Conservation (phyloP, 768 basidiomycete genomes). For the Mycena sanguinolenta region DNA sequence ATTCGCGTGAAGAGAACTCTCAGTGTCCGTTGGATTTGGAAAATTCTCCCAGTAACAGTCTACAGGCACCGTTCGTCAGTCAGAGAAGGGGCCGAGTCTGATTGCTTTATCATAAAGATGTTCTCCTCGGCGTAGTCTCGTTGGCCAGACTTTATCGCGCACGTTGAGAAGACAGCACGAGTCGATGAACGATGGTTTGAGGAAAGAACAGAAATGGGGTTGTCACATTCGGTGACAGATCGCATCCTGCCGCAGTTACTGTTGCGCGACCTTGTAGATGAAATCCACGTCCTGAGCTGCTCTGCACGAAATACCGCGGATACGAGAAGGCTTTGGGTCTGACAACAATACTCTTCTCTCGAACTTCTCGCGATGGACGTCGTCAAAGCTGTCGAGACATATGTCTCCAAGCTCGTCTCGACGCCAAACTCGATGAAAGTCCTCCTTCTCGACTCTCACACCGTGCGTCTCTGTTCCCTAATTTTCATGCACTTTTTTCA, state of each 20-base stretch:
- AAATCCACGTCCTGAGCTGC: conserved; percentile 3
- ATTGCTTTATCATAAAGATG: background rate
- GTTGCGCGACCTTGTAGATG: conserved; percentile 2
- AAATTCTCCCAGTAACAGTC: conserved; percentile 11
- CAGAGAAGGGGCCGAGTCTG: conserved; percentile 5
- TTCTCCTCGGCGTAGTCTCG: conserved; percentile 2
- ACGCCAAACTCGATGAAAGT: conserved; percentile 95
- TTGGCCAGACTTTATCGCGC: no score
- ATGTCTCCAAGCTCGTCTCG: conserved; percentile 90
- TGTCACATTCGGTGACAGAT: background rate
- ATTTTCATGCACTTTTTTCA: background rate
- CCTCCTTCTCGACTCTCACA: conserved; percentile 92
- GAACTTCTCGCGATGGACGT: conserved; percentile 79
- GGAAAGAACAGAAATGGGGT: background rate
- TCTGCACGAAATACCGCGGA: conserved; percentile 1
- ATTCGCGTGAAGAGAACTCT: background rate
- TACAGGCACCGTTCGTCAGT: background rate
- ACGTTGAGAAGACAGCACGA: no score
- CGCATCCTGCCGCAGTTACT: background rate
- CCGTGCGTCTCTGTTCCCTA: conserved; percentile 64
- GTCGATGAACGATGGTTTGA: background rate
- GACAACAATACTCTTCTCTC: background rate
- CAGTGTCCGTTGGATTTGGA: background rate
- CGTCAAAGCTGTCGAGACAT: conserved; percentile 94
- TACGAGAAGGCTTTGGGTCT: background rate